Base-by-base conservation (phyloP, 768 basidiomycete species). In the Panellus pusillus region DNA sequence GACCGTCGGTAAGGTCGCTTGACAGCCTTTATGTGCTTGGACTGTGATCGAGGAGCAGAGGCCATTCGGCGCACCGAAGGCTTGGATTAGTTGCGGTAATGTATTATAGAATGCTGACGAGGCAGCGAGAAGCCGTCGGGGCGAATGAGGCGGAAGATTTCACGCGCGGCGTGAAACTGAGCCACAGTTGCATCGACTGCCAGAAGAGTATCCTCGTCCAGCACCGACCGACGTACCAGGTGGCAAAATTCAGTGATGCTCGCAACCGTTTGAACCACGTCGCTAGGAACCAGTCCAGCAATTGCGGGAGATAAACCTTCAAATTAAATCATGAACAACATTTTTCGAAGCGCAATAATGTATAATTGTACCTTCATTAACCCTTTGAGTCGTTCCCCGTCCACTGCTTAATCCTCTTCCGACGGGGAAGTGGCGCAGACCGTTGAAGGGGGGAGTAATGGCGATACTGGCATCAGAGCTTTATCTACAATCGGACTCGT, bases 1-100 rank as follows among this genome's bases (percentile, higher is more conserved):
- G 69, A 71, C 1, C 50, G 49, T 1, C 57, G 45, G 40, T 64
- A 74, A 1, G 69, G 72, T 28, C 69, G 45, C 44, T 74, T 74
- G 5, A 74, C 67, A 6, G 66, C 68, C 7, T 60, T 66, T 36
- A 72, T 69, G 35, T 71, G 72, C n/a, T 66, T 68, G 0, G 61
- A 62, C 28, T 74, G 65, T 73, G 13, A 72, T 73, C 0, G 66
- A 73, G 0, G 64, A 71, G 35, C 71, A 74, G 1, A 73, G 63
- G 0, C 73, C 68, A 43, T 71, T 71, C 2, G 68, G 71, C 1
- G 68, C 60, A 9, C 68, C 68, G 53, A 72, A 74, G 0, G 60
- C 42, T 44, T 20, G 58, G 54, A 14, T 53, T 1, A 31, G 73
- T 70, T 47, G 1, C 62, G 28, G 0, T 20, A 27, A 2, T n/a